A percentile compares a stretch with the other conserved stretches of the same genome.
These are phyloP conservation scores for Dactylis glomerata DNA, from an alignment of 176 grass and related monocot genomes.

Conservation along the genomic window DNA sequence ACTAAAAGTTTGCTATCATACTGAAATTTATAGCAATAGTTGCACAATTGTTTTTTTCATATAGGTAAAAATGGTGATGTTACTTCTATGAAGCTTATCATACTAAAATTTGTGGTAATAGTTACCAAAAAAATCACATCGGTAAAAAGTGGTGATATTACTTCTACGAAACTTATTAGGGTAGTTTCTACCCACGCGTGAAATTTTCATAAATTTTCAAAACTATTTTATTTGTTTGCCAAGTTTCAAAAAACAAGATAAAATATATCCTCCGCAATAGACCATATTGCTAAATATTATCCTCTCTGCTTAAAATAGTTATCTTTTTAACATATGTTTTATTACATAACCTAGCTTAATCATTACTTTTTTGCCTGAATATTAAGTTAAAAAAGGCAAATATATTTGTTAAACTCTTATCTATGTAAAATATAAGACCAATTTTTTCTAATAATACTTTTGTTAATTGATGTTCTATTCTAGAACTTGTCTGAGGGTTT, in stretches of 20 bases:
- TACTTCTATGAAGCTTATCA: too few species aligned
- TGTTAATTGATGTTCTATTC: background rate
- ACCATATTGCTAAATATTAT: background rate
- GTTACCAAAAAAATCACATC: too few species aligned
- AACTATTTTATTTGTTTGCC: background rate
- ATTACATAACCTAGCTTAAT: background rate
- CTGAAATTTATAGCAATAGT: too few species aligned
- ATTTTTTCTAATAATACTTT: background rate
- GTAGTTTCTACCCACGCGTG: background rate
- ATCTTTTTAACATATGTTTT: background rate
- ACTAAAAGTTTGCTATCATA: too few species aligned
- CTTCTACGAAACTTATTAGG: background rate
- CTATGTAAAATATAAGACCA: too few species aligned
- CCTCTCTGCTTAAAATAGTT: background rate
- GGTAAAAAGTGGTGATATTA: too few species aligned
- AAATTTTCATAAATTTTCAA: background rate
- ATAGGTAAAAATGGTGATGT: too few species aligned
- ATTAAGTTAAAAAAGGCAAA: background rate
- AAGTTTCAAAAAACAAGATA: background rate
- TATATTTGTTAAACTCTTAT: background rate
- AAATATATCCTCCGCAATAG: background rate
- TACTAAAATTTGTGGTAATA: too few species aligned
- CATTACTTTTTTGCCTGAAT: background rate
- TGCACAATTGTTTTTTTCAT: too few species aligned
- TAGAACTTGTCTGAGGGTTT: background rate